Conservation (phyloP, 768 basidiomycete genomes). For the Lepiota brunneoincarnata region DNA sequence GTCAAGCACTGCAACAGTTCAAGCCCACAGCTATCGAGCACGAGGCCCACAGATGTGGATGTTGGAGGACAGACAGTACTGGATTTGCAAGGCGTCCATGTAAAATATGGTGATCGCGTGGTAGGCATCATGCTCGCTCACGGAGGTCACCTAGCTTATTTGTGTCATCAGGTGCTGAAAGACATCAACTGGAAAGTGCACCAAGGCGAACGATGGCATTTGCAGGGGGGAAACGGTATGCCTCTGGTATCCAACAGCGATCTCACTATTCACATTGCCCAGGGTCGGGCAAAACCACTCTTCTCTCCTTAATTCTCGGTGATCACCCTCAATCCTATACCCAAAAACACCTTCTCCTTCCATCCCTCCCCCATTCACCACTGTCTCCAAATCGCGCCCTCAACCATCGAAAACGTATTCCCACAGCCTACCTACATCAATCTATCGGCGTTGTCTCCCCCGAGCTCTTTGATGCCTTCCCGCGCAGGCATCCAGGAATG, state of each 20-base stretch:
- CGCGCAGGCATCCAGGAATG: constrained; percentile 58
- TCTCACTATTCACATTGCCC: not conserved
- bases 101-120: constrained; percentile 66
- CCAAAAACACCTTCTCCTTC: constrained; percentile 44
- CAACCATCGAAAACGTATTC: constrained; percentile 56
- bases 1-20: not conserved
- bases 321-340: constrained; percentile 96
- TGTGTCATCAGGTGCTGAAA: constrained; percentile 59
- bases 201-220: constrained; percentile 85
- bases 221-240: constrained; percentile 84
- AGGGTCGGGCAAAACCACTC: constrained; percentile 96
- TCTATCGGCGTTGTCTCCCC: constrained; percentile 83
- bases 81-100: constrained; percentile 61
- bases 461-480: constrained; percentile 90
- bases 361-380: constrained; percentile 27
- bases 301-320: constrained; percentile 85
- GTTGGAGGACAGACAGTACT: constrained; percentile 38
- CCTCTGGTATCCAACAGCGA: not conserved
- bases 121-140: constrained; percentile 29
- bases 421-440: constrained; percentile 65
- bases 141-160: not conserved
- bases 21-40: not conserved
- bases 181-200: constrained; percentile 81
- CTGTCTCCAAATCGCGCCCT: constrained; percentile 58
- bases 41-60: not conserved